These are phyloP conservation scores for Mucor lusitanicus DNA, from an alignment of 371 early-diverging fungal species.

Conservation along the genomic window DNA sequence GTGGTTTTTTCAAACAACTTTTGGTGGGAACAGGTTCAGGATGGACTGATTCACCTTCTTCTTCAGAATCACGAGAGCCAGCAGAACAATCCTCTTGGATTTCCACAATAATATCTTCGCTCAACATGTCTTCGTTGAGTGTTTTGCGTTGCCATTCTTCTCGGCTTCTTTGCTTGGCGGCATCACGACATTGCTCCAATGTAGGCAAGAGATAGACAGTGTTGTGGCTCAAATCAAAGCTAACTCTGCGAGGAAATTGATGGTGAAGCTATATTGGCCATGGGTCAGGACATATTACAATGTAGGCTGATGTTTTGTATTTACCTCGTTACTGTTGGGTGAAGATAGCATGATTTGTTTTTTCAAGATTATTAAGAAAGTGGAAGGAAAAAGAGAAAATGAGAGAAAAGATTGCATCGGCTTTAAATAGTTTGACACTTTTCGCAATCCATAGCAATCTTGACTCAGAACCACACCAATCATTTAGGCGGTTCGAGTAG, in stretches of 20 bases:
- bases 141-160: constrained; percentile 39
- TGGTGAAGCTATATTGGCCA: not conserved
- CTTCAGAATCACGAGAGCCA: constrained; percentile 5
- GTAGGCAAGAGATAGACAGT: constrained; percentile 44
- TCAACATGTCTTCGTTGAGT: constrained; percentile 38
- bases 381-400: not conserved
- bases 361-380: not conserved
- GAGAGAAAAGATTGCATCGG: not conserved
- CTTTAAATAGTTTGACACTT: constrained; percentile 3
- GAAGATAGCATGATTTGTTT: constrained; percentile 15
- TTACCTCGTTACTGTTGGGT: not conserved
- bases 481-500: not conserved
- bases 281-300: not conserved
- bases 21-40: constrained; percentile 1
- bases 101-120: constrained; percentile 45
- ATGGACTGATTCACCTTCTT: constrained; percentile 6
- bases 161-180: constrained; percentile 27
- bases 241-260: constrained; percentile 37
- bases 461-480: constrained; percentile 4
- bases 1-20: constrained; percentile 29
- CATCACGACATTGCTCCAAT: constrained; percentile 35
- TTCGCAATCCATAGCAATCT: not conserved
- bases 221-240: constrained; percentile 50
- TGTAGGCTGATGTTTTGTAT: not conserved
- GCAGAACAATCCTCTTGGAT: constrained; percentile 31